Base-by-base conservation (phyloP, 495 filamentous ascomycete species). In the Penicillium odoratum region DNA sequence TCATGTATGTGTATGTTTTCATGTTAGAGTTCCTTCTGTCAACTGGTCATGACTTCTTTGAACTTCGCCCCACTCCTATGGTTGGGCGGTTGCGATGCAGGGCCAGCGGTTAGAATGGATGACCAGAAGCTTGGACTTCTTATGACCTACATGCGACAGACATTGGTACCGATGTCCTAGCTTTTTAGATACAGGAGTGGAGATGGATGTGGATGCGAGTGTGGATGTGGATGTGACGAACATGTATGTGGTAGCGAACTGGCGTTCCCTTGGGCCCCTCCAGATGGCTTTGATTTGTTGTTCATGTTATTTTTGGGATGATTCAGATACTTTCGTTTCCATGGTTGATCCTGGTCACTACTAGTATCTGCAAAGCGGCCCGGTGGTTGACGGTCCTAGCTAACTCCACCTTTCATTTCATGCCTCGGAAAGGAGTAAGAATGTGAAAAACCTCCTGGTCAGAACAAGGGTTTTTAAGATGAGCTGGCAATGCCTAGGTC, bases 401-500 rank as follows among this genome's bases (percentile, higher is more conserved):
- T 16, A 36, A 36, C 33, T 36, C 33, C 33, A 36, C 33, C 33
- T 36, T 36, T 10, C 33, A 8, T 29, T 48, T 28, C 7, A 33
- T 31, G 11, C 44, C 44, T 47, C 44, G 44, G 44, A 28, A 25
- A 47, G 8, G 18, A 18, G 25, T 6, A 3, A 47, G 42, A 53
- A 53, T 28, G 31, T 48, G 25, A 28, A 21, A 21, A 21, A 51
- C 30, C 46, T 58, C 33, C 28, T 28, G 34, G 45, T 34, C 42
- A n/a, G 30, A 13, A 21, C 9, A 28, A 11, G 28, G 30, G 29
- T 62, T n/a, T 18, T 47, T 55, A n/a, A 26, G 71, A 70, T 73
- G 71, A 68, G 70, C 72, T 74, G 72, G 69, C 72, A 73, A 36
- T 36, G 8, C 28, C 21, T 38, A 29, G 50, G 34, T 42, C 28